Evolutionary conservation across 1,139 yeast genomes (phyloP).

Genomic region (Geotrichum cucujoidarum): DNA sequence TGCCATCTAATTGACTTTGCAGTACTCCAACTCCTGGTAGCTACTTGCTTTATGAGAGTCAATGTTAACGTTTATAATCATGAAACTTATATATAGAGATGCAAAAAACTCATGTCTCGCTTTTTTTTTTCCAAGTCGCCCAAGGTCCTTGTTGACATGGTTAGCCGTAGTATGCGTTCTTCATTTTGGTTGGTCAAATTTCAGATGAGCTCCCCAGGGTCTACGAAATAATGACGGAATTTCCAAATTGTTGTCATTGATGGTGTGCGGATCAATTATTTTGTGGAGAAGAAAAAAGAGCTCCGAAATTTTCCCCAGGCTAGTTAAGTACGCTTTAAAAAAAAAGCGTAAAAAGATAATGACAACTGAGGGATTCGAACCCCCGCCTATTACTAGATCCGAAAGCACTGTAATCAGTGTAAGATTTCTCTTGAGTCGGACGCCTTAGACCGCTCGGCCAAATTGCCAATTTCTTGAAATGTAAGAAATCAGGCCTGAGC

Average conservation of each 20-base stretch:
- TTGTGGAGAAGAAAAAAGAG: not conserved
- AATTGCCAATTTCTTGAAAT: slow-evolving; percentile 23
- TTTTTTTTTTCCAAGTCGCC: not conserved
- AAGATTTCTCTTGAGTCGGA: slow-evolving; percentile 30
- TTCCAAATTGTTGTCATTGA: too few relatives aligned
- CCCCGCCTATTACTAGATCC: slow-evolving; percentile 34
- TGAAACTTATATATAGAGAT: not conserved
- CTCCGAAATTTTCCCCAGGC: not conserved
- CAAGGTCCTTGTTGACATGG: not conserved
- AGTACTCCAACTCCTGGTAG: not conserved
- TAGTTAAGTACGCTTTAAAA: not conserved
- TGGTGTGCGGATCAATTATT: too few relatives aligned
- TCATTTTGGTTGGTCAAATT: not conserved
- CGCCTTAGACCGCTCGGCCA: slow-evolving; percentile 35
- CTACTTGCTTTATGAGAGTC: not conserved
- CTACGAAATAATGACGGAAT: too few relatives aligned
- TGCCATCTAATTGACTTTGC: slow-evolving; percentile 27
- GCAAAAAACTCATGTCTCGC: not conserved
- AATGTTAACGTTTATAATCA: too few relatives aligned
- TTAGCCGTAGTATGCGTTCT: not conserved
- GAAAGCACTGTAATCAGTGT: slow-evolving; percentile 26
- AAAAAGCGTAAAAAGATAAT: not conserved
- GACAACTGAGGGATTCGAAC: slow-evolving; percentile 33
- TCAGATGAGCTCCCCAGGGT: too few relatives aligned
- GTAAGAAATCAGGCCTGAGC: not conserved